A percentile compares a stretch with the other conserved stretches of the same genome.
Evolutionary conservation across 1,139 yeast genomes (phyloP).

Genomic region (Yamadazyma spencermartinsiae): DNA sequence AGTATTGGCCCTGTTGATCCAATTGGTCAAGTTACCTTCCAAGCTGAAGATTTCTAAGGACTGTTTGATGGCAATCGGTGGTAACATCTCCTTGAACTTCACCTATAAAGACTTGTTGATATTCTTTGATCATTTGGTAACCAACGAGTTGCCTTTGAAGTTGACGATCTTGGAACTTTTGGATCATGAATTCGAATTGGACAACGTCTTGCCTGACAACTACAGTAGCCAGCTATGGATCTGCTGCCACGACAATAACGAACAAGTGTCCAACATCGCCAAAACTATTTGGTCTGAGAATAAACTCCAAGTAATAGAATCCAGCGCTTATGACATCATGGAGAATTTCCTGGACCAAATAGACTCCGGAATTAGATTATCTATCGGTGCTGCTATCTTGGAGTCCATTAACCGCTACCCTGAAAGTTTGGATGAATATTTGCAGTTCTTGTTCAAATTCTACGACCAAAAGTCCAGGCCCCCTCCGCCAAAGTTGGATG

Average conservation of each 20-base stretch:
- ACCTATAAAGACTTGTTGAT: constrained; percentile 56
- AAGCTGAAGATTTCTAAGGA: constrained; percentile 83
- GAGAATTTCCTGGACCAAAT: constrained; percentile 45
- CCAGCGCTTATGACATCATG: constrained; percentile 48
- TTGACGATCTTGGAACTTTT: constrained; percentile 77
- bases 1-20: constrained; percentile 61
- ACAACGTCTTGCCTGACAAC: constrained; percentile 28
- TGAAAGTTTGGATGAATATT: constrained; percentile 28
- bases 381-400: constrained; percentile 65
- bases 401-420: constrained; percentile 28
- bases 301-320: constrained; percentile 45
- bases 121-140: constrained; percentile 57
- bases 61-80: constrained; percentile 73
- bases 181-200: constrained; percentile 82
- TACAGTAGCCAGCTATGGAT: constrained; percentile 76
- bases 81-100: constrained; percentile 66
- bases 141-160: constrained; percentile 72
- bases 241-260: constrained; percentile 72
- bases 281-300: constrained; percentile 85
- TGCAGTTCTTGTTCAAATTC: constrained; percentile 50
- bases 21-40: constrained; percentile 70
- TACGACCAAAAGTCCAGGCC: constrained; percentile 68
- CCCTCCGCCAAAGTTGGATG: constrained; percentile 74
- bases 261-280: constrained; percentile 64
- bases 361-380: constrained; percentile 66